A percentile compares a stretch with the other conserved stretches of the same genome.
phyloP scores from a whole-genome alignment of 495 filamentous ascomycete genomes.

The Trichoderma reesei region DNA sequence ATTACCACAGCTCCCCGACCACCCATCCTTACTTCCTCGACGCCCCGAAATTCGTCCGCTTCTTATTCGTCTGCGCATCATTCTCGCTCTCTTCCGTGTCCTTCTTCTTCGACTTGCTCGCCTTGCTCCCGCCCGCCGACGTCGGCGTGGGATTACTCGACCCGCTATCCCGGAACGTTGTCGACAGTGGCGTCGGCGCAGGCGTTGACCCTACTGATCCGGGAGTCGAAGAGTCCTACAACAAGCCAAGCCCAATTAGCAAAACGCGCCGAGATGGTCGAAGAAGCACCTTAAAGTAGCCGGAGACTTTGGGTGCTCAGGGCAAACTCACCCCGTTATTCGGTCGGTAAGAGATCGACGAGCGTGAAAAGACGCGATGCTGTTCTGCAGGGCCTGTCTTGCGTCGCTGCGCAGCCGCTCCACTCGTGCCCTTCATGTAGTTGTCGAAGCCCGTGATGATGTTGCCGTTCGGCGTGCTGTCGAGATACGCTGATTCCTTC shows the following conservation, averaged over 20 bases:
- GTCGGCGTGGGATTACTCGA: constrained; percentile 38
- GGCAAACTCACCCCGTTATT: constrained; percentile 21
- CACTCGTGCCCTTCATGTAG: constrained; percentile 75
- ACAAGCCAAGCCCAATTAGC: constrained; percentile 13
- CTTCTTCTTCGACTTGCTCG: constrained; percentile 33
- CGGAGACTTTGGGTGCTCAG: background rate
- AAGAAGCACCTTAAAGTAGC: constrained; percentile 8
- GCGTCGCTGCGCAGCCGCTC: constrained; percentile 36
- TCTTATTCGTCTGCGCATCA: constrained; percentile 38
- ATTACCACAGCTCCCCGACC: too few relatives aligned
- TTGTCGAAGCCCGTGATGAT: constrained; percentile 96
- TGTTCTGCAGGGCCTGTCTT: constrained; percentile 40
- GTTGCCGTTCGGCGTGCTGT: constrained; percentile 82
- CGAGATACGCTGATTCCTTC: constrained; percentile 79
- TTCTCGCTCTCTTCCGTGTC: constrained; percentile 43
- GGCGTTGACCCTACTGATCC: constrained; percentile 28
- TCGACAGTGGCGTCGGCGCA: constrained; percentile 41
- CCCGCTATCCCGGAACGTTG: constrained; percentile 31
- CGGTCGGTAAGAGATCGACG: constrained; percentile 46
- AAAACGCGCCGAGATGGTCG: too few relatives aligned
- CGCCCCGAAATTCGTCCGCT: constrained; percentile 43
- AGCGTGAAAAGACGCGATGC: constrained; percentile 49
- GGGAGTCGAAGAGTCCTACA: constrained; percentile 31
- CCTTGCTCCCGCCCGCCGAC: constrained; percentile 30
- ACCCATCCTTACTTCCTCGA: constrained; percentile 29